Evolutionary conservation across 2,329 filamentous ascomycete species (phyloP).

Genomic region (Didymellaceae sp.): DNA sequence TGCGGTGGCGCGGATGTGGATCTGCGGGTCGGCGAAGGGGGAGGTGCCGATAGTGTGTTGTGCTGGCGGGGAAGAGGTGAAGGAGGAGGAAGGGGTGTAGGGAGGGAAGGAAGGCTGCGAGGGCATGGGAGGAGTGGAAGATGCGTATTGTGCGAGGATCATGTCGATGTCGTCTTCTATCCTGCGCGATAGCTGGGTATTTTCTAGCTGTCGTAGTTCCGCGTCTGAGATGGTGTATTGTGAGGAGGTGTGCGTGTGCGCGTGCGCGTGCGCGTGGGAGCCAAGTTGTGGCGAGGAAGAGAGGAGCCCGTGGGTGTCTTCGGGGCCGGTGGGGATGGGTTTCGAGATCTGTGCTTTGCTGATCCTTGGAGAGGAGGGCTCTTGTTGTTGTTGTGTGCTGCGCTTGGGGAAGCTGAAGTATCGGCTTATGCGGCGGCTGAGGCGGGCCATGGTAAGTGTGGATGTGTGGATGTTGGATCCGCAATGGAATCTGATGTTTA

Average conservation of each 20-base stretch:
- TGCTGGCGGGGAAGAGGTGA: neutral
- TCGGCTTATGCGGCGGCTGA: slow-evolving; percentile 5
- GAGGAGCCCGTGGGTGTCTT: neutral
- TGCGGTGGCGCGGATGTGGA: neutral
- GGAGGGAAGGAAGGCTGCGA: neutral
- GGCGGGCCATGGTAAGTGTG: neutral
- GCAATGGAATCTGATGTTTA: neutral
- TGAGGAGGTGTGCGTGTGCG: neutral
- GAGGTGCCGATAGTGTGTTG: too few species aligned
- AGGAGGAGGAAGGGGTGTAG: neutral
- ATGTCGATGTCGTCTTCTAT: neutral
- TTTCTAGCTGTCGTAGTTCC: neutral
- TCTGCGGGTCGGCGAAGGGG: neutral
- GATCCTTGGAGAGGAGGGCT: neutral
- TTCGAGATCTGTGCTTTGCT: slow-evolving; percentile 1
- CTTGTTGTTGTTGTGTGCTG: neutral
- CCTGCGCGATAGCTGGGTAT: neutral
- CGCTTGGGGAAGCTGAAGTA: neutral
- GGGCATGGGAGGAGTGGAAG: neutral
- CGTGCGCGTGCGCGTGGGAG: too few species aligned
- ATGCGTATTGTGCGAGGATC: neutral
- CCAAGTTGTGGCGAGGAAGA: neutral
- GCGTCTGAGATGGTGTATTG: slow-evolving; percentile 4
- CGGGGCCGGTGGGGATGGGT: neutral
- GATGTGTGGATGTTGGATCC: neutral